Percentiles rank a stretch among this genome's conserved stretches.
Evolutionary conservation across 1,284 basidiomycete species (phyloP).

Genomic region (Irpex sp.): DNA sequence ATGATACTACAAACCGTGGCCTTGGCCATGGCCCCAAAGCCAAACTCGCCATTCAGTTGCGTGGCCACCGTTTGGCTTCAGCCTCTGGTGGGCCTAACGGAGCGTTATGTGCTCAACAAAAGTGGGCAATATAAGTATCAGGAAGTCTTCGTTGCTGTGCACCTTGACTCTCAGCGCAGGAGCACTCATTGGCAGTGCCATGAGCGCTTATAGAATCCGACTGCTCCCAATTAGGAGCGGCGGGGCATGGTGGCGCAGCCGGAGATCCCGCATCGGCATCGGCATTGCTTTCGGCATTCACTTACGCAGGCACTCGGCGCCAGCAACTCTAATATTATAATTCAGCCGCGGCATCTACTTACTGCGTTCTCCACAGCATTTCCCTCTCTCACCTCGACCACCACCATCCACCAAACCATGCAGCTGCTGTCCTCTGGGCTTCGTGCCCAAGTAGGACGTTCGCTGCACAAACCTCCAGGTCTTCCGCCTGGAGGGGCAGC

Average conservation of each 20-base stretch:
- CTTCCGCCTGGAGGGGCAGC: background rate
- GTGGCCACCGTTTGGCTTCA: no score
- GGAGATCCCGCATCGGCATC: conserved; percentile 8
- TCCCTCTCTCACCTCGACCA: conserved; percentile 7
- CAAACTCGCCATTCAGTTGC: no score
- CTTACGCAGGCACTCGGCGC: background rate
- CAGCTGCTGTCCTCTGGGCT: conserved; percentile 52
- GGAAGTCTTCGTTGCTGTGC: no score
- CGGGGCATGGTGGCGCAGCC: conserved; percentile 32
- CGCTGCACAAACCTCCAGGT: conserved; percentile 12
- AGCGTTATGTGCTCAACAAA: no score
- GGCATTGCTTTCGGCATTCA: conserved; percentile 19
- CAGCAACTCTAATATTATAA: background rate
- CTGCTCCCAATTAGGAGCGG: background rate
- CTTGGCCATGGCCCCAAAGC: no score
- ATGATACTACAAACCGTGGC: no score
- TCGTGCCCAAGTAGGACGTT: conserved; percentile 34
- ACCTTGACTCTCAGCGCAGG: no score
- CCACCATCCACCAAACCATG: conserved; percentile 34
- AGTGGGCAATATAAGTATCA: no score
- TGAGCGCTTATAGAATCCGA: background rate
- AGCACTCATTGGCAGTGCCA: no score
- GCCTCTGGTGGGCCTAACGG: no score
- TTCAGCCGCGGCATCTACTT: background rate
- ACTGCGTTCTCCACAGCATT: background rate